Conservation (phyloP, 805 yeast species). For the Metschnikowia reukaufii region DNA sequence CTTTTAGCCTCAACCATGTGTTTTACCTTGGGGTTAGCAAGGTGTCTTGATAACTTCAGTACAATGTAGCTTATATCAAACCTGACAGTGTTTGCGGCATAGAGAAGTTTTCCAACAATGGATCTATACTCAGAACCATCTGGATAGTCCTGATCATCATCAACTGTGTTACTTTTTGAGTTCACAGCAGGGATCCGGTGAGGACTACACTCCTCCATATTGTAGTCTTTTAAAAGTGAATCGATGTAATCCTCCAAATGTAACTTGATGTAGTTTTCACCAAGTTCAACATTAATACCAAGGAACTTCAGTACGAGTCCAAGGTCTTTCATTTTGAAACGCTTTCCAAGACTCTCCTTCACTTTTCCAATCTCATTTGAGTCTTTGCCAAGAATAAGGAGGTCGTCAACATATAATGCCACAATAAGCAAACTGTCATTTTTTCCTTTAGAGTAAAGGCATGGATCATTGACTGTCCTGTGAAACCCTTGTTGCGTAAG, state of each 20-base stretch:
- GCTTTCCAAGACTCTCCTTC: neutral
- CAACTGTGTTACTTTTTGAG: too few relatives aligned
- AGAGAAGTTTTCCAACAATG: constrained; percentile 5
- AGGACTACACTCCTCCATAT: constrained; percentile 2
- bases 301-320: neutral
- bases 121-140: constrained; percentile 4
- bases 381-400: neutral
- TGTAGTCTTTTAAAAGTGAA: neutral
- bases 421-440: neutral
- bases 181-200: too few relatives aligned
- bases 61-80: constrained; percentile 4
- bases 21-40: neutral
- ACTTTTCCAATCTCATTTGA: neutral
- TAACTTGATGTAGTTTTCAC: neutral
- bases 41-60: constrained; percentile 1
- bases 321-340: constrained; percentile 4
- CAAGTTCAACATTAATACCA: neutral
- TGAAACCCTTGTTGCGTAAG: neutral
- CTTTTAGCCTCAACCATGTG: neutral
- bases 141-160: too few relatives aligned
- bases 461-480: neutral
- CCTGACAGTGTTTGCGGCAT: constrained; percentile 5
- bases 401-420: neutral
- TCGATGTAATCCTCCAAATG: neutral
- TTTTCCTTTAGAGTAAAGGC: neutral